Base-by-base conservation (phyloP, 116 monocot genomes). In the Posidonia oceanica region DNA sequence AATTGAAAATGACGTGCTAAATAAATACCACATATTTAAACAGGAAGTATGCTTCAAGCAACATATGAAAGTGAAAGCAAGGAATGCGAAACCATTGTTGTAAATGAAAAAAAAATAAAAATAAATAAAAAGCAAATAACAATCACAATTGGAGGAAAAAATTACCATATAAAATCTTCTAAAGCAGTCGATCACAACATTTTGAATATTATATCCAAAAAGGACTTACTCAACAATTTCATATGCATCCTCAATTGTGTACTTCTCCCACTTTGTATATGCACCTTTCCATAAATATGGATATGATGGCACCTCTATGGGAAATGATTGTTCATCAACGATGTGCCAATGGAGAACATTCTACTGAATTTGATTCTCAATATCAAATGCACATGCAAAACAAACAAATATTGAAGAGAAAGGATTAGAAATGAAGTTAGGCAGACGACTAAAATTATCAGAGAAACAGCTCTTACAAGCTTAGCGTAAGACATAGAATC, bases 261-360 rank as follows among this genome's bases (percentile, higher is more conserved):
- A 99, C 63, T 93, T 85, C 81, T 99, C 98, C 81, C 82, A 84
- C 69, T 90, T 99, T 56, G 93, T 82, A 64, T 93, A 99, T 37
- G 98, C 78, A 22, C 90, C 98, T 74, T 81, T 88, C 98, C 98
- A 99, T 44, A 99, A 68, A 60, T 93, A 70, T 72, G 98, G 98
- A 83, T 84, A 93, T 71, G 93, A 84, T 39, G 98, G 88, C 39
- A 99, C 83, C 78, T 99, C 98, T 69, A 99, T 75, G 55, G 98
- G 98, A 83, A 99, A 99, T 42, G 98, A 85, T 69, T 99, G 61
- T 77, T 88, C 90, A 75, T 99, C 93, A 69, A 99, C 78, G 55
- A 99, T 90, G 76, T 99, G 98, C 98, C 98, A 99, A 76, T 99
- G 98, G 74, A 99, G 90, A 78, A 93, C 90, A 86, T 99, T 99